These are phyloP conservation scores for Exobasidium cylindrosporum DNA, from an alignment of 1,284 basidiomycete species.

Conservation along the genomic window DNA sequence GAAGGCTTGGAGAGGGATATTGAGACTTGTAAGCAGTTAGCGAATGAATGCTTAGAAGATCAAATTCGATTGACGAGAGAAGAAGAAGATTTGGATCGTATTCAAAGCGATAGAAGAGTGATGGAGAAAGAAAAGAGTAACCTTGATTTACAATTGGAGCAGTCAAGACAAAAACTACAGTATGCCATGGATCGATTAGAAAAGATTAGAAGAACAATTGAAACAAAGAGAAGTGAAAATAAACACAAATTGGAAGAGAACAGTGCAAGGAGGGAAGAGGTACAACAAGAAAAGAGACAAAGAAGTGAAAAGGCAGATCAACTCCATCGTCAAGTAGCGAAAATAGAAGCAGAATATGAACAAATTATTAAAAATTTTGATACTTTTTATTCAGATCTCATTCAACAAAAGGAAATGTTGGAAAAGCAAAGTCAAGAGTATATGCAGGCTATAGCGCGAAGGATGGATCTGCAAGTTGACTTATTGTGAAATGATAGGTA, in stretches of 20 bases:
- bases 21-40: neutral
- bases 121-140: neutral
- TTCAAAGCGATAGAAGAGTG: neutral
- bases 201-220: neutral
- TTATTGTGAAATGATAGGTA: neutral
- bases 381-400: neutral
- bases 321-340: neutral
- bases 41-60: constrained; percentile 6
- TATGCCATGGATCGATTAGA: constrained; percentile 4
- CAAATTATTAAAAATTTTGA: neutral
- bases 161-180: neutral
- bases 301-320: neutral
- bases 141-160: neutral
- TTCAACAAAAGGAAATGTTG: neutral
- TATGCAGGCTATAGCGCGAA: neutral
- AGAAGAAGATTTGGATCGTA: neutral
- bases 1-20: constrained; percentile 2
- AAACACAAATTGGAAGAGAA: neutral
- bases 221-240: constrained; percentile 1
- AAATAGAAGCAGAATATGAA: neutral
- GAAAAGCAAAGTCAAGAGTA: neutral
- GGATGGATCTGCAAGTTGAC: constrained; percentile 5
- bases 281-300: neutral
- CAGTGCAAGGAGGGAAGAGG: neutral
- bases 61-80: neutral